Percentiles rank a stretch among this genome's conserved stretches.
Conservation (phyloP, 2,329 filamentous ascomycete species). For the Raffaelea ambrosiae region DNA sequence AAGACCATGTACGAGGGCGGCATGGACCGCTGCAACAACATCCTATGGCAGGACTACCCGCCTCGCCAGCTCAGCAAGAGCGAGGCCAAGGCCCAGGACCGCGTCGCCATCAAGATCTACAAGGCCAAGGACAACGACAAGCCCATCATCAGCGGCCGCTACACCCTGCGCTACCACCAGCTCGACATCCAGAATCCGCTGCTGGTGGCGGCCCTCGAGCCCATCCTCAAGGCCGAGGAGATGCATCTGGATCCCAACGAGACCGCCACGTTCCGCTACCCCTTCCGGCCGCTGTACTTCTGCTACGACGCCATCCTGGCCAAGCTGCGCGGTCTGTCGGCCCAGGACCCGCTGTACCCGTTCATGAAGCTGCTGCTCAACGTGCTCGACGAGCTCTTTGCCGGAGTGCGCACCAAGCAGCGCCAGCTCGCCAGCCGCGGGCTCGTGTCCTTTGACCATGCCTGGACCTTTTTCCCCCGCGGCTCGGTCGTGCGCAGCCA, state of each 20-base stretch:
- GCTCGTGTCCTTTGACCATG: conserved; percentile 31
- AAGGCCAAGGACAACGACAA: conserved; percentile 35
- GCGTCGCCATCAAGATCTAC: conserved; percentile 35
- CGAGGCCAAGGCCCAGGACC: conserved; percentile 24
- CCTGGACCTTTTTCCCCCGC: conserved; percentile 36
- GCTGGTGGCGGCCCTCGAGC: conserved; percentile 31
- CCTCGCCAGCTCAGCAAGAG: conserved; percentile 32
- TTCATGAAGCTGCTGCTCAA: conserved; percentile 31
- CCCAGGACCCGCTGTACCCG: conserved; percentile 20
- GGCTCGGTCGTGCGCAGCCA: conserved; percentile 29
- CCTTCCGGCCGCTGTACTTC: conserved; percentile 36
- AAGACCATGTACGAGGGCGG: conserved; percentile 32
- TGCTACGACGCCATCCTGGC: conserved; percentile 31
- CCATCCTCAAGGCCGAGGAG: conserved; percentile 33
- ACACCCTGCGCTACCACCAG: conserved; percentile 28
- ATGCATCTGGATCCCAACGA: conserved; percentile 28
- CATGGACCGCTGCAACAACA: conserved; percentile 15
- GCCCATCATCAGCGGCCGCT: conserved; percentile 27
- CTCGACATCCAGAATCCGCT: conserved; percentile 33
- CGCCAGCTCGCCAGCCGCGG: conserved; percentile 25
- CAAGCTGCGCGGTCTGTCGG: conserved; percentile 18
- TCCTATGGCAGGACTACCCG: conserved; percentile 31
- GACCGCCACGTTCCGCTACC: conserved; percentile 25
- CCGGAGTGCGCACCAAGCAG: conserved; percentile 26
- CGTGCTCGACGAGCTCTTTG: conserved; percentile 34